Base-by-base conservation (phyloP, 345 rosid genomes). In the Sonneratia alba region DNA sequence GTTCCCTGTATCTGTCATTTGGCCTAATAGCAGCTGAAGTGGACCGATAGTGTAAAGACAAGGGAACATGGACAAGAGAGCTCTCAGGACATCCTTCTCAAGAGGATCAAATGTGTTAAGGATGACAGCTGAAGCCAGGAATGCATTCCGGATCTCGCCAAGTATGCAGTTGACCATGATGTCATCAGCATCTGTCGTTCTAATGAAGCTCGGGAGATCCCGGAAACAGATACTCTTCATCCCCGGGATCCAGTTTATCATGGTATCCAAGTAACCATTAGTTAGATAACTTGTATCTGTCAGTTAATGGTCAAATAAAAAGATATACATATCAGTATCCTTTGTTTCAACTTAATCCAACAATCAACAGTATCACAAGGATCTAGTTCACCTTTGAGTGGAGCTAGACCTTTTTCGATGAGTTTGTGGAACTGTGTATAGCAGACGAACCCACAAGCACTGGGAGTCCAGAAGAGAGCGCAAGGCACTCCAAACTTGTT, bases 241-340 rank as follows among this genome's bases (percentile, higher is more conserved):
- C 18, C 77, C 69, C 21, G 72, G 72, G 32, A 69, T 74, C 72
- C 73, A 74, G 36, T 69, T 72, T 59, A 49, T 48, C 15, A 34
- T 24, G 0, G 73, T 69, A 61, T 74, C 76, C 32, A 73, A 43
- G 45, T 73, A 59, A 34, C 64, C 64, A 11, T 67, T 73, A 22
- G 57, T 37, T 11, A 73, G 27, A 37, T 38, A 73, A 61, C 57
- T 73, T 0, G 48, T n/a, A 55, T 73, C 76, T 73, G 71, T 40
- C 55, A 22, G 56, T 10, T 27, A 4, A 36, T 18, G 27, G 0
- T 1, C 9, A 38, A 66, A 37, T 6, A 18, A 51, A 36, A 14
- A 69, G 61, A 0, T 43, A 22, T 24, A 4, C 1, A 9, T 22
- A 14, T 51, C 4, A 11, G 32, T 1, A 27, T 27, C 32, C 36